phyloP scores from a whole-genome alignment of 257 asterid genomes.

The Salvia miltiorrhiza region DNA sequence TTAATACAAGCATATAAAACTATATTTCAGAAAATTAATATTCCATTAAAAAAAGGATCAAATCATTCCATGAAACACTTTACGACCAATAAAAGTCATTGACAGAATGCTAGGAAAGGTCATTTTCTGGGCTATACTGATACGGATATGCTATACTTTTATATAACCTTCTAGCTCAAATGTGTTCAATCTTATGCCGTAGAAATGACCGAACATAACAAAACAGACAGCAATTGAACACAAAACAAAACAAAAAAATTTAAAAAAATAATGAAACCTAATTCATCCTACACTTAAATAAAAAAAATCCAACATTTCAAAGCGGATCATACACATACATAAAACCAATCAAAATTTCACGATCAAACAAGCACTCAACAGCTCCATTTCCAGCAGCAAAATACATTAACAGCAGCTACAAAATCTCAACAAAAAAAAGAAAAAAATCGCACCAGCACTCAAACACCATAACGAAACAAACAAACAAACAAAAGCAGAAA shows the following conservation, averaged over 20 bases:
- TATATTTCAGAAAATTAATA: constrained; percentile 7
- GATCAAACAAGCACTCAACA: constrained; percentile 1
- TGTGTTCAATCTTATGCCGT: not conserved
- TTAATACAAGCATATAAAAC: constrained; percentile 9
- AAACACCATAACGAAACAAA: not conserved
- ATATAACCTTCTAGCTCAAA: not conserved
- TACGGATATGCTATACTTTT: not conserved
- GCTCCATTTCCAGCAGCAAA: not conserved
- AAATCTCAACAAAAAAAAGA: not conserved
- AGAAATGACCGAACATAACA: not conserved
- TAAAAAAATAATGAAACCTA: not conserved
- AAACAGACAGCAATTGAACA: not conserved
- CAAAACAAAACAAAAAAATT: not conserved
- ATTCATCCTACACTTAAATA: not conserved
- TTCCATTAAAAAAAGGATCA: not conserved
- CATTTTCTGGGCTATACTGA: not conserved
- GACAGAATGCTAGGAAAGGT: not conserved
- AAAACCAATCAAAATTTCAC: not conserved
- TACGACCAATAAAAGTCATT: not conserved
- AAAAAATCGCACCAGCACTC: not conserved
- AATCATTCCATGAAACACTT: not conserved
- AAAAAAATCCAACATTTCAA: not conserved
- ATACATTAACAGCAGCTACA: not conserved
- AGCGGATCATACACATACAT: not conserved
- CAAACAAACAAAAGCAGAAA: not conserved